Conservation (phyloP, 345 rosid species). For the Citrus cavaleriei region DNA sequence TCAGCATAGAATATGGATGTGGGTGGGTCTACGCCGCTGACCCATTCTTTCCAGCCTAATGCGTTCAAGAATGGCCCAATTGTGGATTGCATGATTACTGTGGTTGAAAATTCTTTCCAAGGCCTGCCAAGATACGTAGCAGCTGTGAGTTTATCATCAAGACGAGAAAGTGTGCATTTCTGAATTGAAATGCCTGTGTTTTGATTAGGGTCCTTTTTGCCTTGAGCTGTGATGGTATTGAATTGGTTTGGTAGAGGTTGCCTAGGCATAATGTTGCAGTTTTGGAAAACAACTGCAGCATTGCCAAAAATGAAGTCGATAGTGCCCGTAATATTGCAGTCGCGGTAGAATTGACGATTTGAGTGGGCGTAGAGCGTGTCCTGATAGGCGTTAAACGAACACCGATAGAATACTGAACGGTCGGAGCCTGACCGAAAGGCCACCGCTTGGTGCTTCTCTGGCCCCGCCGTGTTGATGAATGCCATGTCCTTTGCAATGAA, state of each 20-base stretch:
- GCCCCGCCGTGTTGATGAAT: constrained; percentile 75
- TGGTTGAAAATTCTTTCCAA: constrained; percentile 68
- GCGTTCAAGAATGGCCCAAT: constrained; percentile 48
- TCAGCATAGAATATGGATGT: constrained; percentile 64
- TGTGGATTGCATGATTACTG: constrained; percentile 66
- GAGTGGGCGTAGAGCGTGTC: constrained; percentile 87
- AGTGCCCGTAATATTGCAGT: constrained; percentile 75
- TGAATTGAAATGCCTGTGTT: constrained; percentile 73
- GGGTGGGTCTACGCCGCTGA: constrained; percentile 57
- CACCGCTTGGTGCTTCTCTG: constrained; percentile 76
- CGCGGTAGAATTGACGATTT: constrained; percentile 76
- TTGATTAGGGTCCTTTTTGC: constrained; percentile 63
- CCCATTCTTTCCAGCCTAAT: constrained; percentile 76
- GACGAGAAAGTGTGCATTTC: constrained; percentile 38
- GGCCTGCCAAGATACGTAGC: constrained; percentile 78
- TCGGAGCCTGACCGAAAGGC: constrained; percentile 79
- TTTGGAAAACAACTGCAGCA: constrained; percentile 64
- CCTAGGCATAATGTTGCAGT: constrained; percentile 65
- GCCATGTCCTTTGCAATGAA: constrained; percentile 58
- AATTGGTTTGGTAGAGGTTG: constrained; percentile 60
- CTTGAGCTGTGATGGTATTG: constrained; percentile 90
- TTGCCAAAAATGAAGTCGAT: constrained; percentile 87
- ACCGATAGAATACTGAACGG: constrained; percentile 49
- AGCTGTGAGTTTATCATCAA: constrained; percentile 32
- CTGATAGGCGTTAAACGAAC: constrained; percentile 62